Evolutionary conservation across 352 stramenopile species (phyloP), one percentile per base, ranked within the genome.

Genomic region (Phytophthora tubulina): DNA sequence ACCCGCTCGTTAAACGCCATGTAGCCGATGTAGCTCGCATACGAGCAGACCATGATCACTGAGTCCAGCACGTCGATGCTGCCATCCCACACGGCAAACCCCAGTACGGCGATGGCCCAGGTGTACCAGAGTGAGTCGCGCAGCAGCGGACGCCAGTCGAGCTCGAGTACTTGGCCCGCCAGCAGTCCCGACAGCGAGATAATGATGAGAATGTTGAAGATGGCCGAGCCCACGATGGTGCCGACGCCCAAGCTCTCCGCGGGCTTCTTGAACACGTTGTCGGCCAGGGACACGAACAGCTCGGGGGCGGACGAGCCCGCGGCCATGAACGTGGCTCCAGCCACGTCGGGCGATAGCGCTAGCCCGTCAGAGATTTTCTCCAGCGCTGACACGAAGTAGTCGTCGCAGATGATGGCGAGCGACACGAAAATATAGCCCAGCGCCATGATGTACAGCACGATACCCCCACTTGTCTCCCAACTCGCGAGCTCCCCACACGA

Each of bases 161-260:
- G 81, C 38, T 76, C 44, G 42, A 95, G 79, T 42, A 85, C 73
- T 56, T 91, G 75, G n/a, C 81, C 78, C 0, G 86, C 73, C 30
- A 96, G 75, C 42, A 94, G 64, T 33, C 85, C 84, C 30, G 86
- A 94, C n/a, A 94, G 73, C 42, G 88, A 84, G 35, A 94, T 93
- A 72, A 97, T 96, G 52, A 97, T 86, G 38, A 93, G 75, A 63
- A 96, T 93, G 57, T 93, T 94, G 64, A 97, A 96, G 63, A 97
- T 95, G 59, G 82, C 90, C 41, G 84, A 95, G 41, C 89, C 90
- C n/a, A 96, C 82, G 76, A 97, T 93, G 35, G 89, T 94, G 41
- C 87, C 87, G 46, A 96, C 75, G 45, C 86, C 88, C 53, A 88
- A 75, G 30, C 80, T 95, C 66, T 78, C 86, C 35, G 79, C 73